phyloP scores from a whole-genome alignment of 73 alveolate species.

The Effrenium voratum region DNA sequence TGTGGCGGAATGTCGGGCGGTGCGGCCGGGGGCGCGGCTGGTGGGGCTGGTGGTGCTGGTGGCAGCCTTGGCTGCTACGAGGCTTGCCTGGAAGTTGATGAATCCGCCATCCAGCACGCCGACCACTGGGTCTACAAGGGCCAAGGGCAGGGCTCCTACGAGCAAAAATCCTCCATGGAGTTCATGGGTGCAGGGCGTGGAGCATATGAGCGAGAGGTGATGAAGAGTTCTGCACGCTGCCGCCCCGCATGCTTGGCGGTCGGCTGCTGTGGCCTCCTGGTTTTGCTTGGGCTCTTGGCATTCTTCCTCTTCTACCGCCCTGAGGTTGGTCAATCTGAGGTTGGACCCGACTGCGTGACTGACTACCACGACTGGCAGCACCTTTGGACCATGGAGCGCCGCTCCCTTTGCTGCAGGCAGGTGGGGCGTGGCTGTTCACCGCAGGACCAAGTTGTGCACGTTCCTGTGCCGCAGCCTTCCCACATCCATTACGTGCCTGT shows the following conservation, averaged over 20 bases:
- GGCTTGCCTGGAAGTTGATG: too few relatives aligned
- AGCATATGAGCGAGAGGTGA: conserved; percentile 68
- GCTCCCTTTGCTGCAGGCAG: background rate
- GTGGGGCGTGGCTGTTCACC: conserved; percentile 20
- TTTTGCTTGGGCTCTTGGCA: conserved; percentile 39
- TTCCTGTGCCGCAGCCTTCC: conserved; percentile 18
- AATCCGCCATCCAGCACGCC: too few relatives aligned
- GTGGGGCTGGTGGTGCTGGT: too few relatives aligned
- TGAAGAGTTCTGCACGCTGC: conserved; percentile 49
- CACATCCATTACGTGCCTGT: conserved; percentile 54
- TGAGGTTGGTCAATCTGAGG: too few relatives aligned
- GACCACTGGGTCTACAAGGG: conserved; percentile 51
- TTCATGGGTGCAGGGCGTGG: conserved; percentile 69
- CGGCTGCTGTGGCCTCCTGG: background rate
- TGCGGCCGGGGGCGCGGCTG: too few relatives aligned
- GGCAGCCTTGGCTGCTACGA: too few relatives aligned
- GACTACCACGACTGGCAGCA: conserved; percentile 65
- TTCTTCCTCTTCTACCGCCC: too few relatives aligned
- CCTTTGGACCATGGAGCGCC: conserved; percentile 1
- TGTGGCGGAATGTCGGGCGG: too few relatives aligned
- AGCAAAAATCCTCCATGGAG: conserved; percentile 55
- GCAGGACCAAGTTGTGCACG: conserved; percentile 11
- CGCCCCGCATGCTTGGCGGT: conserved; percentile 46
- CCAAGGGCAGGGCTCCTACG: conserved; percentile 21
- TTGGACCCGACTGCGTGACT: background rate